Base-by-base conservation (phyloP, 805 yeast species). In the Wickerhamomyces queroliae region DNA sequence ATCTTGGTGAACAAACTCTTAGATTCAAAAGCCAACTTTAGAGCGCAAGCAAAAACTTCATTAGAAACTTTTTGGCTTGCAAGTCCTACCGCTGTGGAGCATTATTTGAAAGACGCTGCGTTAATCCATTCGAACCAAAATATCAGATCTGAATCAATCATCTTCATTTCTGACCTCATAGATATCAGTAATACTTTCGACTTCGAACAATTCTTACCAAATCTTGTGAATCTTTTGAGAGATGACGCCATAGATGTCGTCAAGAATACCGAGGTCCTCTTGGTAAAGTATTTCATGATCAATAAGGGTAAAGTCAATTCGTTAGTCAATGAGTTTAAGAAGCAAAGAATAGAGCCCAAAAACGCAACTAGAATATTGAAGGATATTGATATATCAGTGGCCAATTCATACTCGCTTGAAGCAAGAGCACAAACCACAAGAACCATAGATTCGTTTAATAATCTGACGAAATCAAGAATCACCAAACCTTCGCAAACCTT, bases 11-110 rank as follows among this genome's bases (percentile, higher is more conserved):
- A 64, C 35, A 59, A 70, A 27, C 53, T 79, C 25, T 66, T 67
- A 6, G 78, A 72, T 42, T 46, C 62, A 1, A 70, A 64, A 35
- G 35, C 59, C 0, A 49, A 62, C 11, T 51, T 67, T 3, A 62
- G 61, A 36, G 50, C 58, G n/a, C 66, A 76, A 1, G 73, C 83
- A 0, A 67, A 64, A 38, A 66, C 68, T 38, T 73, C 82, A 0
- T 51, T 78, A 25, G 73, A 72, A 42, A 74, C 72, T 0, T 77
- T 69, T 46, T 76, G 81, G 78, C 61, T 72, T 19, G 66, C 72
- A n/a, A 63, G 73, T 1, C 74, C 79, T 0, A 47, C 55, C 2
- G 66, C 65, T 15, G 78, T 75, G 22, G 80, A 76, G 43, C 50
- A 49, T 7, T 59, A 65, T 2, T 43, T 78, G n/a, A 58, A 59